Evolutionary conservation across 257 asterid genomes (phyloP), one percentile per base, ranked within the genome.

Genomic region (Ophiorrhiza pumila): DNA sequence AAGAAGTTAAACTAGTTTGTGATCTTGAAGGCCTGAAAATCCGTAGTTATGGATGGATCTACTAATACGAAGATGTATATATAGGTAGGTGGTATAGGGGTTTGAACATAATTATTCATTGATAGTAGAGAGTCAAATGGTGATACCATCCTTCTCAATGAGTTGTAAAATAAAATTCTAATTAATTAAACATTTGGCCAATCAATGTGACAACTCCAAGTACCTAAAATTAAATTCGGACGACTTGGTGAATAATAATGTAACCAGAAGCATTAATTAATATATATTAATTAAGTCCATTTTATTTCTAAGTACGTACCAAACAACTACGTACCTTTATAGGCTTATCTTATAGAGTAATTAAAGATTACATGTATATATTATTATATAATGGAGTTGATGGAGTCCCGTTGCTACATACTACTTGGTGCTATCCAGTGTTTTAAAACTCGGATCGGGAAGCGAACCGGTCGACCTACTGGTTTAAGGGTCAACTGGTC

Each of bases 141-240:
- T 35, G 22, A 14, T 14, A 57, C 69, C 35, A 57, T 75, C 79
- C 39, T 68, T 75, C 56, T 68, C 74, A 11, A 46, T 68, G 74
- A 58, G 74, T 68, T 75, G 74, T 59, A 47, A n/a, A 46, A 57
- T 35, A n/a, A 35, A 62, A 43, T 29, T 31, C 20, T 75, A 59
- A 74, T 49, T 31, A n/a, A n/a, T n/a, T n/a, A n/a, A n/a, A n/a
- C n/a, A 74, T 74, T 69, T 70, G 20, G 39, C 47, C 68, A 68
- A 43, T 76, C 41, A 62, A 76, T 70, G 68, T 70, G 80, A 70
- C 76, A 76, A 62, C 32, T 70, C 66, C 67, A 31, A 32, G 23
- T 55, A 76, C 74, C 61, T 56, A 20, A 56, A 31, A n/a, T 66
- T 56, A 20, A 56, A 31, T 34, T 66, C 57, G 43, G 66, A 52